These are phyloP conservation scores for Lipomyces chichibuensis DNA, from an alignment of 805 yeast species.

Conservation along the genomic window DNA sequence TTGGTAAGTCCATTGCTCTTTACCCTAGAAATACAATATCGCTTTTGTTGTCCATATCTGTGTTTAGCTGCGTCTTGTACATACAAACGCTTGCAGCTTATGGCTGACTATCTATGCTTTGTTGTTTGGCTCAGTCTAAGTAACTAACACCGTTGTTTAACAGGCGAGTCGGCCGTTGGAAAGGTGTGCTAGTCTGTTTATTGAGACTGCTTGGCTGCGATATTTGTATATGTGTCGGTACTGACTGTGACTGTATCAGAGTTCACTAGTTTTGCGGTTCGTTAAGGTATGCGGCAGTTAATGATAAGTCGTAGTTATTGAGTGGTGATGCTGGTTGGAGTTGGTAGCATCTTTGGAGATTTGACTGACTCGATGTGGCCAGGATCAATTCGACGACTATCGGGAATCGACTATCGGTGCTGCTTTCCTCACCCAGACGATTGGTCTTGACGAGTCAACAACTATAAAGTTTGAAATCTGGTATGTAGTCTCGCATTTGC, in stretches of 20 bases:
- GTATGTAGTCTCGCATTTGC: conserved; percentile 36
- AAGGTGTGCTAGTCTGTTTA: conserved; percentile 47
- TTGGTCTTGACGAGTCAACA: conserved; percentile 52
- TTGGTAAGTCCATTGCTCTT: conserved; percentile 50
- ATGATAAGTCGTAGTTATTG: neutral
- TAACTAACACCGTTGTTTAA: conserved; percentile 11
- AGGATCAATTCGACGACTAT: conserved; percentile 66
- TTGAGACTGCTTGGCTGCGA: neutral
- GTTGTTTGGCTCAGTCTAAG: too few species aligned
- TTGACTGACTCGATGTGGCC: neutral
- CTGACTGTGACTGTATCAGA: conserved; percentile 46
- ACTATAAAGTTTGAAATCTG: conserved; percentile 55
- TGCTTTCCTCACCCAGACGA: conserved; percentile 86
- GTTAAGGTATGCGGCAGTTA: conserved; percentile 48
- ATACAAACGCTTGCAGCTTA: neutral
- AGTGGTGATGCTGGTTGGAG: neutral
- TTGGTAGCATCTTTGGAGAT: neutral
- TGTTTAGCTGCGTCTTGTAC: neutral
- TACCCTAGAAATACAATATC: neutral
- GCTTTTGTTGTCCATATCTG: neutral
- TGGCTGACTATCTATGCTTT: neutral
- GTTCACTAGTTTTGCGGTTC: conserved; percentile 81
- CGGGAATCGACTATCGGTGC: conserved; percentile 98
- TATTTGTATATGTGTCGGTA: neutral
- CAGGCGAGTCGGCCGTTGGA: conserved; percentile 78